A percentile compares a stretch with the other conserved stretches of the same genome.
These are phyloP conservation scores for Arxiozyma heterogenica DNA, from an alignment of 1,139 yeast species.

Conservation along the genomic window DNA sequence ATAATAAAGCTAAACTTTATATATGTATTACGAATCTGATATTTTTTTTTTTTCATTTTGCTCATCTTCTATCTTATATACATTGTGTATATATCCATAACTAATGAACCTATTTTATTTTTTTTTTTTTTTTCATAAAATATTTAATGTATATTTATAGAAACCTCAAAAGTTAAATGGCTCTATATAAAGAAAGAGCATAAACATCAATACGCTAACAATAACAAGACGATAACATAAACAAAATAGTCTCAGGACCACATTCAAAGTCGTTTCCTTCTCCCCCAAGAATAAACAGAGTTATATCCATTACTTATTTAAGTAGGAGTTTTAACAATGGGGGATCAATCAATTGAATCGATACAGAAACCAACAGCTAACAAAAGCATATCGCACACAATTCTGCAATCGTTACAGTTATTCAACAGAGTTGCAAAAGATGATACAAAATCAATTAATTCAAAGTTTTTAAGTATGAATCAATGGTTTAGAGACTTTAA, in stretches of 20 bases:
- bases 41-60: no score
- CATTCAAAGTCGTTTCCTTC: background rate
- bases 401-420: conserved; percentile 18
- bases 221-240: no score
- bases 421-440: conserved; percentile 18
- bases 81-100: no score
- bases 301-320: background rate
- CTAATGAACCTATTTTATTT: background rate
- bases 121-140: no score
- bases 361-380: conserved; percentile 26
- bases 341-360: conserved; percentile 26
- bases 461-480: background rate
- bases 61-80: background rate
- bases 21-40: no score
- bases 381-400: conserved; percentile 23
- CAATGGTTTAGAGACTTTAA: background rate
- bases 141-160: background rate
- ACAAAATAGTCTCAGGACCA: background rate
- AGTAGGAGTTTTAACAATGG: conserved; percentile 11
- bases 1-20: no score
- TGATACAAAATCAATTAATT: background rate
- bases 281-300: background rate
- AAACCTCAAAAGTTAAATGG: background rate
- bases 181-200: background rate
- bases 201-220: no score